A percentile compares a stretch with the other conserved stretches of the same genome.
Conservation (phyloP, 441 rosid species). For the Populus hybrid region DNA sequence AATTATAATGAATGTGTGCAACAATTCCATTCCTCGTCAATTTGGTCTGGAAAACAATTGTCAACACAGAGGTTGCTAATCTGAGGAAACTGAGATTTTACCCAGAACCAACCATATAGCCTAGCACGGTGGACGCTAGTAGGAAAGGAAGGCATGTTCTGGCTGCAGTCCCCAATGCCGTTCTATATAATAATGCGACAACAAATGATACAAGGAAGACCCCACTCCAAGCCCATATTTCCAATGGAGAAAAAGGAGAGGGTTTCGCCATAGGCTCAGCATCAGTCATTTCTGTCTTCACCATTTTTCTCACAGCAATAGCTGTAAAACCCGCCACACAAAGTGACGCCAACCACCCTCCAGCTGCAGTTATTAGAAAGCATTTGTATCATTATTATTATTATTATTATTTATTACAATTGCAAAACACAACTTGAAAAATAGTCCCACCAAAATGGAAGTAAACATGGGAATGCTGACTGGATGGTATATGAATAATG, state of each 20-base stretch:
- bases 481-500: neutral
- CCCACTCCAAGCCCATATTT: constrained; percentile 76
- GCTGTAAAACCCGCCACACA: constrained; percentile 91
- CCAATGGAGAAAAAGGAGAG: constrained; percentile 65
- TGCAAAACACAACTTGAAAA: neutral
- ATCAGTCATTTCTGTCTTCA: constrained; percentile 78
- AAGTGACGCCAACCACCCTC: constrained; percentile 95
- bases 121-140: constrained; percentile 86
- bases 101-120: constrained; percentile 92
- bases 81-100: constrained; percentile 28
- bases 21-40: neutral
- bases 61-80: neutral
- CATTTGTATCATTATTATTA: neutral
- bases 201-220: constrained; percentile 68
- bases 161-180: constrained; percentile 70
- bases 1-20: neutral
- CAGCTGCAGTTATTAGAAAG: constrained; percentile 45
- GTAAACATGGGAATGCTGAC: neutral
- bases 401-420: neutral
- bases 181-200: constrained; percentile 62
- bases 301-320: constrained; percentile 77
- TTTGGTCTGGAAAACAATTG: neutral
- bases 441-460: neutral
- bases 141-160: constrained; percentile 91
- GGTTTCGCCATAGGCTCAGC: constrained; percentile 96